Evolutionary conservation across 768 basidiomycete species (phyloP), one percentile per base, ranked within the genome.

Genomic region (Tricholoma saponaceum): DNA sequence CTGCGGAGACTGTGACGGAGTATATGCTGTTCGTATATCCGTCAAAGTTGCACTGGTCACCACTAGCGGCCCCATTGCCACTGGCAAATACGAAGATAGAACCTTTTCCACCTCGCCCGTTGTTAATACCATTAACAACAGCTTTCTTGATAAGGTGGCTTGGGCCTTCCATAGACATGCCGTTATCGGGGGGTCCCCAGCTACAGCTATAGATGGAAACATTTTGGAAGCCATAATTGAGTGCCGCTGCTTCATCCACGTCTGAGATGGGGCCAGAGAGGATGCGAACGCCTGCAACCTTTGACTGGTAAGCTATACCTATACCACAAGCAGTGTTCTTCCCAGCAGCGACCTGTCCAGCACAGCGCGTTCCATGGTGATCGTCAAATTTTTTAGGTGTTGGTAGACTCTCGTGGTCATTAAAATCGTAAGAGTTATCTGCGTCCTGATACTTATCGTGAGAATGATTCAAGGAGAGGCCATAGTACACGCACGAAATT

Each of bases 11-110:
- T 0, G 97, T 99, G 43, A 99, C 85, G 6, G 91, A 92, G 73
- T 92, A 98, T 58, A 98, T 95, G 66, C 90, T 92, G 69, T 99
- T 99, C 12, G 97, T 99, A 70, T 99, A 99, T 6, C 97, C 97
- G 64, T 98, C 96, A 67, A 99, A 98, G 70, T 99, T 99, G 78
- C 97, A 99, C 70, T 98, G 96, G 67, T 99, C 97, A 16, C 90
- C 92, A 55, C 82, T 80, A 7, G 81, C 82, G 28, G 93, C 97
- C 7, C 97, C 97, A 68, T 99, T 99, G 0, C 97, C 97, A 54
- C 92, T 95, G 4, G 97, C 97, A 67, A 98, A 99, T 25, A 99
- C 97, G 62, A 90, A 98, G 59, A 99, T 79, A 30, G 90, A 93
- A 0, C 97, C 97, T 67, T 91, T 93, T 22, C 95, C 94, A 25